A percentile compares a stretch with the other conserved stretches of the same genome.
Conservation (phyloP, 1,284 basidiomycete species). For the Austroboletus rostrupii region DNA sequence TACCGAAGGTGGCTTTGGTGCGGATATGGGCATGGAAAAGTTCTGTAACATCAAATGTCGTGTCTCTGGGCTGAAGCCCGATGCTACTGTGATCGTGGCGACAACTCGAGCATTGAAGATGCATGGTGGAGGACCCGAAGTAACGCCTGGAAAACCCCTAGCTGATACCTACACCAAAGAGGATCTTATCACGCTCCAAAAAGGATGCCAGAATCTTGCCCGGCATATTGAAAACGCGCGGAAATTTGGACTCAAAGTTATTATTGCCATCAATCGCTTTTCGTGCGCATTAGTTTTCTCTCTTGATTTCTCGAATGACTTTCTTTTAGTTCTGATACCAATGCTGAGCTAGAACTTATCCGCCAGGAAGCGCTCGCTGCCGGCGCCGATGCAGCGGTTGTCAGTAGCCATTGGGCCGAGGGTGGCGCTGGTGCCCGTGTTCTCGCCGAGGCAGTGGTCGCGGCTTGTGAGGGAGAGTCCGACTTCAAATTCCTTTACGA, state of each 20-base stretch:
- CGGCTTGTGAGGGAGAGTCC: conserved; percentile 79
- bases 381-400: conserved; percentile 93
- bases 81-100: conserved; percentile 94
- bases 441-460: conserved; percentile 84
- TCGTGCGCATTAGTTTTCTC: conserved; percentile 51
- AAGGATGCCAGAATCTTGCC: conserved; percentile 90
- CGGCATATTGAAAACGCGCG: conserved; percentile 94
- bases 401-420: conserved; percentile 95
- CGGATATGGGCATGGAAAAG: conserved; percentile 99
- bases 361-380: conserved; percentile 76
- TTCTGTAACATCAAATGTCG: conserved; percentile 99
- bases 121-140: conserved; percentile 98
- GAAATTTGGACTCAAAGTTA: conserved; percentile 96
- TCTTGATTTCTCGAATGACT: conserved; percentile 2
- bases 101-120: conserved; percentile 98
- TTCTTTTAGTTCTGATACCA: conserved; percentile 74
- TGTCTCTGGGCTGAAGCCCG: conserved; percentile 87
- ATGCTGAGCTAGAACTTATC: conserved; percentile 86
- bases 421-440: conserved; percentile 86
- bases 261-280: conserved; percentile 95
- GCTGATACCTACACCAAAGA: conserved; percentile 94
- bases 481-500: conserved; percentile 91
- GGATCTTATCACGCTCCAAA: conserved; percentile 85
- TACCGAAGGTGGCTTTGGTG: conserved; percentile 98
- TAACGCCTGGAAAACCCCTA: conserved; percentile 93